phyloP scores from a whole-genome alignment of 1,139 yeast species.

The Blastobotrys illinoisensis region DNA sequence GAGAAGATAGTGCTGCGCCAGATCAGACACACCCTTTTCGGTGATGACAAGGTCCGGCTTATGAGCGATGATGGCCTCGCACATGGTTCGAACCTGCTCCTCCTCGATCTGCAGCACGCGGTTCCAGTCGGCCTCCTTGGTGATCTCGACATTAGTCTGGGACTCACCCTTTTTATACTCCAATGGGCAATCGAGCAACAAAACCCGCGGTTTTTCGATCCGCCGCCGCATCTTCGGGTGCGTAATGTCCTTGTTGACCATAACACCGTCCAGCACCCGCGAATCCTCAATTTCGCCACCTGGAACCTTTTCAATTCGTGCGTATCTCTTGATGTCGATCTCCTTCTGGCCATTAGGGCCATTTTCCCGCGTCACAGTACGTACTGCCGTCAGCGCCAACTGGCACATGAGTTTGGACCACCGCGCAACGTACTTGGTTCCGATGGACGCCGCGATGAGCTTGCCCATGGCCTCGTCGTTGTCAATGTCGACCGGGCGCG shows the following conservation, averaged over 20 bases:
- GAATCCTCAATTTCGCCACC: constrained; percentile 98
- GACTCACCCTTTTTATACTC: constrained; percentile 99
- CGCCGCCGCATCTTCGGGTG: constrained; percentile 95
- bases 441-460: constrained; percentile 85
- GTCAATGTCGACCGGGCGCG: constrained; percentile 75
- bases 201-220: constrained; percentile 82
- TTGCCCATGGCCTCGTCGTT: constrained; percentile 85
- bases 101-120: constrained; percentile 94
- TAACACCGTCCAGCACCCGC: constrained; percentile 79
- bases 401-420: constrained; percentile 94
- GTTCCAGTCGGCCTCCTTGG: constrained; percentile 95
- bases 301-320: constrained; percentile 89
- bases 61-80: constrained; percentile 77
- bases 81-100: constrained; percentile 85
- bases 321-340: constrained; percentile 89
- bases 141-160: constrained; percentile 95
- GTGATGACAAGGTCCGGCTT: constrained; percentile 94
- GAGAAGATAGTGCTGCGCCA: constrained; percentile 92
- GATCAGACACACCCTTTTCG: constrained; percentile 96
- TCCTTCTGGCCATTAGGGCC: constrained; percentile 60
- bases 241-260: constrained; percentile 92
- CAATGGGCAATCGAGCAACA: constrained; percentile 89
- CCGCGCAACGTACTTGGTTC: constrained; percentile 87
- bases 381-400: constrained; percentile 82
- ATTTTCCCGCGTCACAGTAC: constrained; percentile 61